These are phyloP conservation scores for Zygoascus meyerae DNA, from an alignment of 1,139 yeast genomes.

Conservation along the genomic window DNA sequence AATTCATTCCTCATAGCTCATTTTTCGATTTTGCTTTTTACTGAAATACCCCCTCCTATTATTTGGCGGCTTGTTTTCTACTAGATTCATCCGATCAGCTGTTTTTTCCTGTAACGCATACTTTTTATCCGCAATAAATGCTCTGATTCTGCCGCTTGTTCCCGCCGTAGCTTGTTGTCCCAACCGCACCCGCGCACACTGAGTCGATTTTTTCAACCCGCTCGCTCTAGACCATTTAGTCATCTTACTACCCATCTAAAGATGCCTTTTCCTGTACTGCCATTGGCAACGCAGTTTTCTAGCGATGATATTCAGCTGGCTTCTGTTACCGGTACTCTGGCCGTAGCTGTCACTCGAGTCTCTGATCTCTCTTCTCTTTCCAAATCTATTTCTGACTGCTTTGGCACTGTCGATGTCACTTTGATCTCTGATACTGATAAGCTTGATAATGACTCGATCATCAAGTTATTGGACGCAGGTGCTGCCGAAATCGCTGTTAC, in stretches of 20 bases:
- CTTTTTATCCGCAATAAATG: no score
- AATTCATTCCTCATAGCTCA: no score
- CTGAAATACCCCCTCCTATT: no score
- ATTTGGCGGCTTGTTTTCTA: no score
- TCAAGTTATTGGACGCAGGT: slow-evolving; percentile 64
- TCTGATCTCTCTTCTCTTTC: slow-evolving; percentile 1
- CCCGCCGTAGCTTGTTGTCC: not conserved
- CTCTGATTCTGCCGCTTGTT: not conserved
- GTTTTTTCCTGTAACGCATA: not conserved
- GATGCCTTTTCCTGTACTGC: slow-evolving; percentile 9
- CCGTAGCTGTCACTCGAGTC: slow-evolving; percentile 3
- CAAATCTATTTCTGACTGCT: slow-evolving; percentile 1
- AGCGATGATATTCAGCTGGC: slow-evolving; percentile 7
- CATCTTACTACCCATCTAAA: slow-evolving; percentile 1
- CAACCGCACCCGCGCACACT: no score
- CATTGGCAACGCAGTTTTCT: slow-evolving; percentile 7
- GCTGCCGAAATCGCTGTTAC: slow-evolving; percentile 48
- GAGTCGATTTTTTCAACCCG: not conserved
- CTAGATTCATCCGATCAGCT: not conserved
- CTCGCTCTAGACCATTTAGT: not conserved
- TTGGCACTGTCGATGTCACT: slow-evolving; percentile 9
- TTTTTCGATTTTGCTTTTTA: not conserved
- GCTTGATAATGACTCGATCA: slow-evolving; percentile 40
- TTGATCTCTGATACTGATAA: slow-evolving; percentile 10
- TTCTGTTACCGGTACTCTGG: slow-evolving; percentile 7